Conservation (phyloP, 306 rosid genomes). For the Trifolium subterraneum region DNA sequence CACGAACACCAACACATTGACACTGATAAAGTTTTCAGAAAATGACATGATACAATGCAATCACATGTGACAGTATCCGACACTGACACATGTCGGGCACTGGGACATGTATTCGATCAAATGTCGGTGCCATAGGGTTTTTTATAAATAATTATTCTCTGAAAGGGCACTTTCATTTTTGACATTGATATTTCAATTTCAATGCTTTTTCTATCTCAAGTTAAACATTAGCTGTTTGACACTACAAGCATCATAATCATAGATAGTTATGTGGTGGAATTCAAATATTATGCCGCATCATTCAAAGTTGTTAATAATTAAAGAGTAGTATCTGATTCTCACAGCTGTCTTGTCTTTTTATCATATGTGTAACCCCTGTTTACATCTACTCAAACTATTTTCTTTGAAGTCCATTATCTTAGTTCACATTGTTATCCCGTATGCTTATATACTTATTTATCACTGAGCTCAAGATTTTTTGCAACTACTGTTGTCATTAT, state of each 20-base stretch:
- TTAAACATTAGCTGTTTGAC: neutral
- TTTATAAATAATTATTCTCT: neutral
- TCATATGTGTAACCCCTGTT: neutral
- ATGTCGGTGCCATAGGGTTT: neutral
- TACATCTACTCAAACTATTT: neutral
- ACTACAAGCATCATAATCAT: neutral
- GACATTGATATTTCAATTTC: neutral
- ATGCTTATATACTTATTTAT: neutral
- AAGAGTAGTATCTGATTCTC: neutral
- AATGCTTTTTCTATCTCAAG: neutral
- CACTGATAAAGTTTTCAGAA: no score
- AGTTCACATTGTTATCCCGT: neutral
- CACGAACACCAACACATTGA: no score
- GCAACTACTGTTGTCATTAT: neutral
- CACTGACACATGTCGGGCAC: no score
- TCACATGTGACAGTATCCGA: no score
- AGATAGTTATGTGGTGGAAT: conserved; percentile 10
- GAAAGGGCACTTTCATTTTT: neutral
- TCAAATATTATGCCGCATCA: neutral
- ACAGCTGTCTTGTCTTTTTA: conserved; percentile 13
- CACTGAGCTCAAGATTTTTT: neutral
- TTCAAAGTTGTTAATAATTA: neutral
- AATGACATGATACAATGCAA: no score
- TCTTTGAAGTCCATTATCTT: conserved; percentile 7
- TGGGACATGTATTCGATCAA: no score